phyloP scores from a whole-genome alignment of 345 rosid species.

The Murraya koenigii region DNA sequence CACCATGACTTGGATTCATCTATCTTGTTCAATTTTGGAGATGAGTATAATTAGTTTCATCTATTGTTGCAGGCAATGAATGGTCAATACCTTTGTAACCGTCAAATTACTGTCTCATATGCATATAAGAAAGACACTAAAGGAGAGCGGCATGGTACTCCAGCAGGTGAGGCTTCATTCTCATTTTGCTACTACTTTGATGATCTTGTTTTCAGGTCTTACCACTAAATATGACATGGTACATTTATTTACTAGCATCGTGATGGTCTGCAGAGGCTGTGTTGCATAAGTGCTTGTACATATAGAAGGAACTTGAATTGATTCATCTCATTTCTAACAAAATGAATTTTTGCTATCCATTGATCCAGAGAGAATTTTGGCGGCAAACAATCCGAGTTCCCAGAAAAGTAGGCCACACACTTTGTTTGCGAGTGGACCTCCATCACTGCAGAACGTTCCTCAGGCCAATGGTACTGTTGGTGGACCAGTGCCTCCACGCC shows the following conservation, averaged over 20 bases:
- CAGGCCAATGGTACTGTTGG: constrained; percentile 62
- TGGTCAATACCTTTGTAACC: constrained; percentile 94
- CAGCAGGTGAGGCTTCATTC: constrained; percentile 69
- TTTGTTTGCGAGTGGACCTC: constrained; percentile 89
- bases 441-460: constrained; percentile 46
- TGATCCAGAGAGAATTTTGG: constrained; percentile 89
- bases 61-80: constrained; percentile 74
- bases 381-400: constrained; percentile 81
- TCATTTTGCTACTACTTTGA: not conserved
- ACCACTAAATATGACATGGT: not conserved
- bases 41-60: constrained; percentile 15
- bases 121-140: constrained; percentile 98
- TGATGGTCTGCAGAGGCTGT: not conserved
- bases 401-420: constrained; percentile 97
- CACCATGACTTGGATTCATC: not conserved
- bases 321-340: not conserved
- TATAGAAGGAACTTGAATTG: not conserved
- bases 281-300: not conserved
- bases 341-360: not conserved
- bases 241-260: not conserved
- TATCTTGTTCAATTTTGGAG: not conserved
- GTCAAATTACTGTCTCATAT: constrained; percentile 94
- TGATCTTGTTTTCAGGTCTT: not conserved
- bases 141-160: constrained; percentile 98
- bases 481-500: constrained; percentile 63